Conservation (phyloP, 2,329 filamentous ascomycete genomes). For the Nemania sp. region DNA sequence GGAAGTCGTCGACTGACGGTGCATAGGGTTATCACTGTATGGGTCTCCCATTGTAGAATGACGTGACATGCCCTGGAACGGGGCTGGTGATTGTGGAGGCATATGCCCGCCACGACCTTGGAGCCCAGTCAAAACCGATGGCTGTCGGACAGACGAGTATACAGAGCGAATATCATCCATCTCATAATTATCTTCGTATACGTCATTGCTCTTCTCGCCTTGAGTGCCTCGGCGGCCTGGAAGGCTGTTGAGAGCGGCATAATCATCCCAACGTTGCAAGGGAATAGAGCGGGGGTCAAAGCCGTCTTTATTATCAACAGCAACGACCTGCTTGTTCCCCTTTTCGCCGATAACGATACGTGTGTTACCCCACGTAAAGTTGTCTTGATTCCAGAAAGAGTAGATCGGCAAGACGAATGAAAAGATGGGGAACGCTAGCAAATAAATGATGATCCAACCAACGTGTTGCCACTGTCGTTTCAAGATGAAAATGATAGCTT, state of each 20-base stretch:
- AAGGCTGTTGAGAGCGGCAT: constrained; percentile 81
- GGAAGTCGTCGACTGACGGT: constrained; percentile 74
- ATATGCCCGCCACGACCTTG: constrained; percentile 72
- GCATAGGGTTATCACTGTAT: constrained; percentile 56
- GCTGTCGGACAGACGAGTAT: constrained; percentile 88
- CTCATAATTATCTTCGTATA: constrained; percentile 81
- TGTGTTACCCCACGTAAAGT: constrained; percentile 98
- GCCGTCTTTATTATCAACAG: constrained; percentile 74
- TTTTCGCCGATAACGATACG: constrained; percentile 96
- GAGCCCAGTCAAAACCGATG: constrained; percentile 86
- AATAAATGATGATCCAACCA: constrained; percentile 99
- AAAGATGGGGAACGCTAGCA: constrained; percentile 93
- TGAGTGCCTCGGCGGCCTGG: constrained; percentile 82
- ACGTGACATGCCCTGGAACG: constrained; percentile 58
- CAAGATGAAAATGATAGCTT: constrained; percentile 93
- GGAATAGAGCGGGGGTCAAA: constrained; percentile 94
- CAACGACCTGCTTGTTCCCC: constrained; percentile 86
- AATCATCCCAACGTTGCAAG: constrained; percentile 96
- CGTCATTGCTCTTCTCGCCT: constrained; percentile 64
- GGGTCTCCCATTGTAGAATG: constrained; percentile 49
- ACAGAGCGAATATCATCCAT: constrained; percentile 98
- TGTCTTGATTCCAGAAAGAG: constrained; percentile 99
- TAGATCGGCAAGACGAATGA: constrained; percentile 90
- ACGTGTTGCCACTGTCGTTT: constrained; percentile 98
- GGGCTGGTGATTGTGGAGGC: constrained; percentile 79